Evolutionary conservation across 2,329 filamentous ascomycete genomes (phyloP).

Genomic region (Rugonectria rugulosa): DNA sequence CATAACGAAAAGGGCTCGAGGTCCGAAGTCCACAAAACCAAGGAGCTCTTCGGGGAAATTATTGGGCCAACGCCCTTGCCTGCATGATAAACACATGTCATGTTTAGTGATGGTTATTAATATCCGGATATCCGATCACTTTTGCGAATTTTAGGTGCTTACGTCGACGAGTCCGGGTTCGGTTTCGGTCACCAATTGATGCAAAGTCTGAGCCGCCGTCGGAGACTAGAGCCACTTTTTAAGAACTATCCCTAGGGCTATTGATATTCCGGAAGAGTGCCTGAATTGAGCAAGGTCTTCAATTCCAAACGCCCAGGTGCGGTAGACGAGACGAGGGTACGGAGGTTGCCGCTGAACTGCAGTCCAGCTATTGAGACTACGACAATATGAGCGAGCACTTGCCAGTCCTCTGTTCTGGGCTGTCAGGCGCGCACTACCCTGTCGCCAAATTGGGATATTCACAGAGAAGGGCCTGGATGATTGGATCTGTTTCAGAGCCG

Average conservation of each 20-base stretch:
- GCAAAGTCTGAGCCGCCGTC: constrained; percentile 9
- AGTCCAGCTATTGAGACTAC: no score
- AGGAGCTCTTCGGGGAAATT: not conserved
- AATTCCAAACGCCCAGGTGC: no score
- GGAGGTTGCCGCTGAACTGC: constrained; percentile 14
- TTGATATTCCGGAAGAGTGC: constrained; percentile 23
- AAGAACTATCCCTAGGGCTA: constrained; percentile 20
- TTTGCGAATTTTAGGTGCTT: constrained; percentile 17
- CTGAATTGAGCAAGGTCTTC: constrained; percentile 28
- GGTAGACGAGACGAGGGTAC: not conserved
- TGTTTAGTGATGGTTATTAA: not conserved
- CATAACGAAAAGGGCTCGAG: not conserved
- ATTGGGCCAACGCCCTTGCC: not conserved
- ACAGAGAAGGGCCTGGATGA: not conserved
- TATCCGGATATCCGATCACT: constrained; percentile 15
- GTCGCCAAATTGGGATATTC: constrained; percentile 18
- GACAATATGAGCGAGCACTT: constrained; percentile 7
- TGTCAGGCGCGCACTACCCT: constrained; percentile 2
- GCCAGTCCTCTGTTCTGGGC: constrained; percentile 32
- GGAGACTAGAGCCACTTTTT: constrained; percentile 14
- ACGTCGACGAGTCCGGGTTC: constrained; percentile 13
- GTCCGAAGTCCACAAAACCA: constrained; percentile 4
- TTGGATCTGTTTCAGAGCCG: constrained; percentile 12
- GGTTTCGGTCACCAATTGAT: constrained; percentile 17
- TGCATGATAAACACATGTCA: not conserved